Evolutionary conservation across 768 basidiomycete genomes (phyloP), one percentile per base, ranked within the genome.

Genomic region (Kwoniella bestiolae): DNA sequence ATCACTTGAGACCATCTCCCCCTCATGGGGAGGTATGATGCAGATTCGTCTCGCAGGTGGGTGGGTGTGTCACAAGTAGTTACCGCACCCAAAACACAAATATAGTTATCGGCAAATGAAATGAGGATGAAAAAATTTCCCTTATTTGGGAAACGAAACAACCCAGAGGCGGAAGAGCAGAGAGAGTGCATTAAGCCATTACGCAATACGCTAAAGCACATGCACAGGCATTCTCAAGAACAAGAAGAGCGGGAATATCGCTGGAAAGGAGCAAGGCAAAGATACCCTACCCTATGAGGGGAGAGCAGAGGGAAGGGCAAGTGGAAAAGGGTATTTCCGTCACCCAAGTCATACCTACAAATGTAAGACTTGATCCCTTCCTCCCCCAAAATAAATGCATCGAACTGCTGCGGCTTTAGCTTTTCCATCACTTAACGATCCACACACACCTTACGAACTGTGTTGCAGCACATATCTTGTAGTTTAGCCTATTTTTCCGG

Each of bases 151-250:
- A 8, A 11, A 18, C 38, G 38, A 8, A 18, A 8, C 38, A 8
- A 41, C 38, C 8, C 8, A 18, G 8, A 8, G 18, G 8, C 38
- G 38, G 38, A 18, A 18, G 38, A 41, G 18, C 8, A 41, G 18
- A 41, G 18, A 41, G 38, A 41, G 18, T 41, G 8, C 38, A 41
- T 18, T 52, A 26, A 50, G 29, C 49, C 41, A 61, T 61, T 61
- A 61, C 60, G 60, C 47, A 61, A 51, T 41, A n/a, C 45, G 50
- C 26, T 25, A 34, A 25, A 38, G 50, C 60, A 61, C 60, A 61
- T 61, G 60, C 60, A 61, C 60, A 61, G n/a, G 18, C 32, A n/a
- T 7, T 21, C 25, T 47, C 38, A n/a, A n/a, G n/a, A n/a, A n/a
- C n/a, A n/a, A n/a, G n/a, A n/a, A n/a, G n/a, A n/a, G n/a, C n/a